phyloP scores from a whole-genome alignment of 345 rosid genomes.

The Euphorbia tirucalli region DNA sequence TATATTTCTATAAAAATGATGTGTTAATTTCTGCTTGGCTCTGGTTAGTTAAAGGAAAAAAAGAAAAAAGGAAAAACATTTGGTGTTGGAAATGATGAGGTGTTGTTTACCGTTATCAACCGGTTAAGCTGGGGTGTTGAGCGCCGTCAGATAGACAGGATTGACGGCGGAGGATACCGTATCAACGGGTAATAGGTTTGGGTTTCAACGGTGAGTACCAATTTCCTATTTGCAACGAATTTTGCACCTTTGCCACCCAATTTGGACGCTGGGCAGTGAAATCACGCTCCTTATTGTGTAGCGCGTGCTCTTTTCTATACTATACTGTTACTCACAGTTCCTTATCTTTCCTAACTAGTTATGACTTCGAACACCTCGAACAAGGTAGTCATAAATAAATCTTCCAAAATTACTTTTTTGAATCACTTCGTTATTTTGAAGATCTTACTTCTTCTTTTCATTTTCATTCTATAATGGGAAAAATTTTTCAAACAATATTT shows the following conservation, averaged over 20 bases:
- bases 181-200: conserved; percentile 21
- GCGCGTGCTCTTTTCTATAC: no score
- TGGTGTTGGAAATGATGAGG: background rate
- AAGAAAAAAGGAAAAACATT: no score
- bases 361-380: no score
- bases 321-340: no score
- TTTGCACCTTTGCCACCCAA: conserved; percentile 14
- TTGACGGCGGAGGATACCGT: conserved; percentile 33
- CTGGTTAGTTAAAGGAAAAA: background rate
- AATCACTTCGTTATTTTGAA: no score
- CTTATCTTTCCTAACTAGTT: no score
- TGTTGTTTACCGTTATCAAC: conserved; percentile 17
- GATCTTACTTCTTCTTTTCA: no score
- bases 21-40: conserved; percentile 8
- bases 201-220: conserved; percentile 29
- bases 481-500: no score
- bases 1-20: background rate
- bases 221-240: conserved; percentile 28
- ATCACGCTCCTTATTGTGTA: conserved; percentile 4
- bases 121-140: conserved; percentile 13
- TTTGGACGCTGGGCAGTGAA: background rate
- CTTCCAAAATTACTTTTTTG: no score
- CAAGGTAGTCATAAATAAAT: no score
- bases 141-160: conserved; percentile 9
- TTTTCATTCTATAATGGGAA: no score